Evolutionary conservation across 164 flowering plant species (phyloP).

Genomic region (Tetrastigma voinierianum): DNA sequence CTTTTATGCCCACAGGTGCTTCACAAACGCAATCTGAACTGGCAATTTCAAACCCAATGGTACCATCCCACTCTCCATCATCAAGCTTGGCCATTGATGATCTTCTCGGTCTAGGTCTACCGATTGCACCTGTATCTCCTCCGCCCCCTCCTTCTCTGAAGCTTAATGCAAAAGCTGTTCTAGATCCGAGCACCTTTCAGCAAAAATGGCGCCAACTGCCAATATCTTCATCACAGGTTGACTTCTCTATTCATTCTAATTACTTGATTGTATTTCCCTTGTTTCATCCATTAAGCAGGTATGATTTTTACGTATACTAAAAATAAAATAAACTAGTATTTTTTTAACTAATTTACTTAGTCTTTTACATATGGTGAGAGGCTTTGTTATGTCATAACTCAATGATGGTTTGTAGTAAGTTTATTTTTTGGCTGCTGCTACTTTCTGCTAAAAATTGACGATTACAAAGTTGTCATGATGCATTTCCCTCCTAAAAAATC

Average conservation of each 20-base stretch:
- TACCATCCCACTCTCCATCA: slow-evolving; percentile 29
- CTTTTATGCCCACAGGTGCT: slow-evolving; percentile 30
- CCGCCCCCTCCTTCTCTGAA: slow-evolving; percentile 56
- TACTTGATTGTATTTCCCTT: not conserved
- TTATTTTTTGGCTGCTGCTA: not conserved
- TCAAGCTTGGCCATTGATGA: slow-evolving; percentile 69
- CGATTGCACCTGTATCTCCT: slow-evolving; percentile 26
- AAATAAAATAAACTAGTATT: not conserved
- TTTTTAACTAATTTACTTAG: not conserved
- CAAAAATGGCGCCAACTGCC: slow-evolving; percentile 94
- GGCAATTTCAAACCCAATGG: slow-evolving; percentile 30
- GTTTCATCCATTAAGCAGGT: not conserved
- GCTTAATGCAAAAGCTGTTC: slow-evolving; percentile 71
- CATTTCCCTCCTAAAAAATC: too few species aligned
- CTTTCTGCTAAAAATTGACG: not conserved
- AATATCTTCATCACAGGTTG: slow-evolving; percentile 70
- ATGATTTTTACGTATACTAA: not conserved
- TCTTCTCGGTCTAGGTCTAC: slow-evolving; percentile 59
- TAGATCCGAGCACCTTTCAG: slow-evolving; percentile 87
- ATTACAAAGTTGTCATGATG: not conserved
- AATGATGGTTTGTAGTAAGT: not conserved
- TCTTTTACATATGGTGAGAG: not conserved
- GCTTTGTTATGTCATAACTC: not conserved
- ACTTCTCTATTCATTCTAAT: slow-evolving; percentile 1
- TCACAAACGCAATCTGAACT: slow-evolving; percentile 39